phyloP scores from a whole-genome alignment of 345 rosid species.

The Cardiospermum halicacabum region DNA sequence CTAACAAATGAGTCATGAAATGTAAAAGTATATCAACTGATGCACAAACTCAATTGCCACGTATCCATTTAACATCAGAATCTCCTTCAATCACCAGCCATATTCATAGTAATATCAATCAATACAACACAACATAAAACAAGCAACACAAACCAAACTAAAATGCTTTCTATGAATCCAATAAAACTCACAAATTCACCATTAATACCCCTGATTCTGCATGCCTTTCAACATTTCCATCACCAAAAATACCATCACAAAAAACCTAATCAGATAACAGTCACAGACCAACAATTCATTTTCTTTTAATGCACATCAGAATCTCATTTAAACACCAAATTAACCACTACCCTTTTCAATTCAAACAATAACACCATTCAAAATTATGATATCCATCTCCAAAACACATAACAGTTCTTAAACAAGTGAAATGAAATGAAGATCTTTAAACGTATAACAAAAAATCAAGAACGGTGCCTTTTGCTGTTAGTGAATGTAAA shows the following conservation, averaged over 20 bases:
- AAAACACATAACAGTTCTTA: too few species aligned
- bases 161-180: not conserved
- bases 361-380: not conserved
- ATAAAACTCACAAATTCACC: not conserved
- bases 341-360: not conserved
- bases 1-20: not conserved
- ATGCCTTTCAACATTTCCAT: not conserved
- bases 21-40: not conserved
- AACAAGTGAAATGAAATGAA: too few species aligned
- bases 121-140: not conserved
- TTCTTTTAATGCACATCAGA: not conserved
- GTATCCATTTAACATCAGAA: not conserved
- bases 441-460: too few species aligned
- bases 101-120: not conserved
- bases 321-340: not conserved
- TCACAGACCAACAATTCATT: not conserved
- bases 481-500: not conserved
- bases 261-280: not conserved
- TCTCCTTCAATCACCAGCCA: not conserved
- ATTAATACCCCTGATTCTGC: not conserved
- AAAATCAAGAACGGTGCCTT: too few species aligned
- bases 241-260: not conserved
- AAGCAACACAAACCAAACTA: not conserved
- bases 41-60: not conserved
- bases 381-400: too few species aligned